phyloP scores from a whole-genome alignment of 2,329 filamentous ascomycete genomes.

The Pestalotiopsis sp. region DNA sequence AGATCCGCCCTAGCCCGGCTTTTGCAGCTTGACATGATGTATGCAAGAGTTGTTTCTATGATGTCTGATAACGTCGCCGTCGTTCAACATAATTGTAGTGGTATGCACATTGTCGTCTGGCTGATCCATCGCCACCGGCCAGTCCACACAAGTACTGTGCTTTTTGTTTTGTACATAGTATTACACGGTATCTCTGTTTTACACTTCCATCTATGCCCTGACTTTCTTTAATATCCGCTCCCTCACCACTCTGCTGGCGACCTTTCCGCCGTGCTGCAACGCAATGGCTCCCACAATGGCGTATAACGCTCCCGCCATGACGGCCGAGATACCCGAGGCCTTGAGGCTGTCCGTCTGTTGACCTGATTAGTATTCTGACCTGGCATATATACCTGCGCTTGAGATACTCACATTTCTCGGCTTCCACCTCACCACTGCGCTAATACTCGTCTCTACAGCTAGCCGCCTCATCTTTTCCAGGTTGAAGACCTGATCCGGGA shows the following conservation, averaged over 20 bases:
- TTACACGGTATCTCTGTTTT: constrained; percentile 8
- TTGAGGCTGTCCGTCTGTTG: constrained; percentile 65
- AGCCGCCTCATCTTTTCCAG: constrained; percentile 69
- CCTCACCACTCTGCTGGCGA: constrained; percentile 73
- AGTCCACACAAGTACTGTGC: constrained; percentile 11
- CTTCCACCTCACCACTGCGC: constrained; percentile 83
- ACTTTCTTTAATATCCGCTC: constrained; percentile 70
- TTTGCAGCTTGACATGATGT: neutral
- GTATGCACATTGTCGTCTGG: neutral
- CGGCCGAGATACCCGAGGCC: constrained; percentile 72
- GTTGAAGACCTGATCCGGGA: constrained; percentile 63
- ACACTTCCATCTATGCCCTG: constrained; percentile 1
- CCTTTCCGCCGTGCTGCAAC: constrained; percentile 81
- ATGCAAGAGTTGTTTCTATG: neutral
- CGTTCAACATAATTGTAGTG: neutral
- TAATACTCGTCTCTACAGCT: constrained; percentile 70
- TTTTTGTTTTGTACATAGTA: constrained; percentile 15
- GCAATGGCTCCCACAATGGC: constrained; percentile 87
- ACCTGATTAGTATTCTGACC: neutral
- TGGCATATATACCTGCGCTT: neutral
- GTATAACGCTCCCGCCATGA: constrained; percentile 78
- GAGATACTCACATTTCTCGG: constrained; percentile 70
- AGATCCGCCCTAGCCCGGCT: neutral
- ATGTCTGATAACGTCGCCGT: neutral
- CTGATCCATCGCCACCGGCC: constrained; percentile 1